Percentiles rank a stretch among this genome's conserved stretches.
Evolutionary conservation across 805 yeast species (phyloP).

Genomic region (Candida namnaoensis): DNA sequence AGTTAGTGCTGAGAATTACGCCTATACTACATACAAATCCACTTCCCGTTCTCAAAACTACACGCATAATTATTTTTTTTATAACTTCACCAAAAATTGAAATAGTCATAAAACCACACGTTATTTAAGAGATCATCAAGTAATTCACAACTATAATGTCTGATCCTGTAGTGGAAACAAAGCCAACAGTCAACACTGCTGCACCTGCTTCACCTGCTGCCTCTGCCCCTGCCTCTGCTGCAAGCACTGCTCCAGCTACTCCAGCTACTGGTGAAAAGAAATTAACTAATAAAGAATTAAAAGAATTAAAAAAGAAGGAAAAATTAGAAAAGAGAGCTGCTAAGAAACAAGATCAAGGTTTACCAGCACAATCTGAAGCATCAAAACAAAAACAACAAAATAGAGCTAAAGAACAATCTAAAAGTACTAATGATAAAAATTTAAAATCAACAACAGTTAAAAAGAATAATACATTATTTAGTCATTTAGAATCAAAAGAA

Average conservation of each 20-base stretch:
- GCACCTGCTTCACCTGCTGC: neutral
- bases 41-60: neutral
- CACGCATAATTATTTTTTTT: neutral
- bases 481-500: constrained; percentile 74
- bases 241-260: constrained; percentile 2
- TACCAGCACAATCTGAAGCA: constrained; percentile 29
- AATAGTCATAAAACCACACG: too few species aligned
- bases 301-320: constrained; percentile 80
- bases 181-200: too few species aligned
- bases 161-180: too few species aligned
- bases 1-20: neutral
- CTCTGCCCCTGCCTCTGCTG: neutral
- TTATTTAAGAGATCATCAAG: too few species aligned
- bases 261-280: constrained; percentile 17
- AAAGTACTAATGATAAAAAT: neutral
- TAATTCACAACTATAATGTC: neutral
- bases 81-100: too few species aligned
- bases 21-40: neutral
- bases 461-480: constrained; percentile 47
- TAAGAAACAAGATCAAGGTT: constrained; percentile 61
- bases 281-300: constrained; percentile 70
- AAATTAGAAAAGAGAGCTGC: constrained; percentile 93
- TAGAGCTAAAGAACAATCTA: constrained; percentile 17
- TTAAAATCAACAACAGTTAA: constrained; percentile 41
- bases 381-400: constrained; percentile 29